Evolutionary conservation across 139 green algal species (phyloP).

Genomic region (Chlorella sp.): DNA sequence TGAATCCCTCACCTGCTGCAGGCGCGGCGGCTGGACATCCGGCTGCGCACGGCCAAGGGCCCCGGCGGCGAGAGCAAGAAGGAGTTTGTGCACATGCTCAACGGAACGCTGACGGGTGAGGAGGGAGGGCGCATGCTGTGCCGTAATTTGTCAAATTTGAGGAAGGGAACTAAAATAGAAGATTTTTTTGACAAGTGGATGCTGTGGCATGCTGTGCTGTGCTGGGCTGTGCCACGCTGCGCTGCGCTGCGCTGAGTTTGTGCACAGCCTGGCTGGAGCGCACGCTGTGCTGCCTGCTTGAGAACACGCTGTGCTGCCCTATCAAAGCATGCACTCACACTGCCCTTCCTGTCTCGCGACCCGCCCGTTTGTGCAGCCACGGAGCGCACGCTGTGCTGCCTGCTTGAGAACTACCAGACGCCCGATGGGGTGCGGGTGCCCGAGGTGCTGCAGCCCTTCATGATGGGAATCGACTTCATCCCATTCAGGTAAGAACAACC

Average conservation of each 20-base stretch:
- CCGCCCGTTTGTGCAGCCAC: constrained; percentile 78
- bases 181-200: too few relatives aligned
- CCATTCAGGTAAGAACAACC: constrained; percentile 69
- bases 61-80: constrained; percentile 77
- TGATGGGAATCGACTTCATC: constrained; percentile 95
- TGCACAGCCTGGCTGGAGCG: too few relatives aligned
- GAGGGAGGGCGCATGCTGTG: not conserved
- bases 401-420: constrained; percentile 98
- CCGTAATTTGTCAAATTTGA: too few relatives aligned
- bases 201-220: not conserved
- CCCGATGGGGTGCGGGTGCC: constrained; percentile 79
- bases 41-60: constrained; percentile 64
- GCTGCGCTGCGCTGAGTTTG: too few relatives aligned
- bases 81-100: constrained; percentile 98
- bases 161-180: too few relatives aligned
- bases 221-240: not conserved
- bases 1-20: not conserved
- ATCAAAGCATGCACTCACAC: too few relatives aligned
- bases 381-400: constrained; percentile 97
- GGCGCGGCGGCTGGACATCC: constrained; percentile 23
- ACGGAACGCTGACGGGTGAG: constrained; percentile 83
- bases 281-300: constrained; percentile 98
- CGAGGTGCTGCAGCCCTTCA: constrained; percentile 86
- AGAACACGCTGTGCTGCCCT: too few relatives aligned
- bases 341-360: not conserved